phyloP scores from a whole-genome alignment of 371 early-diverging fungal species.

The Gilbertella persicaria region DNA sequence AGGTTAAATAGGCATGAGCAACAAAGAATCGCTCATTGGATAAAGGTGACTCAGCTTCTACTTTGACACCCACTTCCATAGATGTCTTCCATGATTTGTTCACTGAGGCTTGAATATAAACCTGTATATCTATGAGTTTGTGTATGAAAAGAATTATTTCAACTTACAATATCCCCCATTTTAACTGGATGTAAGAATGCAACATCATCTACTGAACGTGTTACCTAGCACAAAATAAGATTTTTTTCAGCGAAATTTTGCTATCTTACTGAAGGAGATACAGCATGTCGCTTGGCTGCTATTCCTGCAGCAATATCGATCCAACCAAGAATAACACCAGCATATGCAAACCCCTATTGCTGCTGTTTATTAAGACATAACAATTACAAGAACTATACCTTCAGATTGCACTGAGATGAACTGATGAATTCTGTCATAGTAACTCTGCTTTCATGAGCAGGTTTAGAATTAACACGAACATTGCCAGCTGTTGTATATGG shows the following conservation, averaged over 20 bases:
- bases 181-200: slow-evolving; percentile 71
- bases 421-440: slow-evolving; percentile 59
- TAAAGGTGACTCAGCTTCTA: slow-evolving; percentile 68
- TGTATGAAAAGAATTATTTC: not conserved
- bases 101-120: slow-evolving; percentile 65
- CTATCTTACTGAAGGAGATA: slow-evolving; percentile 50
- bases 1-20: slow-evolving; percentile 75
- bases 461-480: slow-evolving; percentile 37
- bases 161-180: slow-evolving; percentile 62
- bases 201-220: slow-evolving; percentile 68
- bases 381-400: slow-evolving; percentile 22
- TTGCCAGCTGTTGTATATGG: slow-evolving; percentile 48
- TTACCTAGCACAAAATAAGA: slow-evolving; percentile 43
- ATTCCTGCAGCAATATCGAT: slow-evolving; percentile 77
- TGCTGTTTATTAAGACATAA: not conserved
- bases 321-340: slow-evolving; percentile 69
- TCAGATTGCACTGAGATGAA: slow-evolving; percentile 47
- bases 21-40: slow-evolving; percentile 64
- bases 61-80: slow-evolving; percentile 72
- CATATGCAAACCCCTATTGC: slow-evolving; percentile 53
- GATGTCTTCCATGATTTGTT: slow-evolving; percentile 76
- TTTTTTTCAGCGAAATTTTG: not conserved
- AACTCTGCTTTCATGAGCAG: slow-evolving; percentile 40
- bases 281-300: slow-evolving; percentile 68
- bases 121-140: slow-evolving; percentile 12